Evolutionary conservation across 73 alveolate species (phyloP).

Genomic region (Symbiodinium natans): DNA sequence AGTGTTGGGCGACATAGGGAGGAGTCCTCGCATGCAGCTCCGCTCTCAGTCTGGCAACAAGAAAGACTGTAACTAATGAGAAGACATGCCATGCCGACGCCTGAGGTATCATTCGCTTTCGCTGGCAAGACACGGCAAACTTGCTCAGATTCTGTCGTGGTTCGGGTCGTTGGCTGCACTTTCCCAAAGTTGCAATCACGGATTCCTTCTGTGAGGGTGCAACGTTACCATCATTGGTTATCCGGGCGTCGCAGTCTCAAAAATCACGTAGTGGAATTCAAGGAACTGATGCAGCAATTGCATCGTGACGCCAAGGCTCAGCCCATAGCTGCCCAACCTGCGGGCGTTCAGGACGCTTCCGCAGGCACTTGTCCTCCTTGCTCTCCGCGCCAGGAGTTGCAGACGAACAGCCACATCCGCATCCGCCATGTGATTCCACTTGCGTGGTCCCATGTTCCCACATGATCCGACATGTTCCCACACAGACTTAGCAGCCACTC

Average conservation of each 20-base stretch:
- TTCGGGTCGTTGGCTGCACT: not conserved
- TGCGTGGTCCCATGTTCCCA: not conserved
- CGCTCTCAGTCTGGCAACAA: conserved; percentile 93
- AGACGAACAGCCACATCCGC: conserved; percentile 33
- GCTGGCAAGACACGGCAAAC: not conserved
- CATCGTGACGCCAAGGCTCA: conserved; percentile 4
- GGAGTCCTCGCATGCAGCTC: conserved; percentile 98
- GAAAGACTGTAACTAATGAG: too few relatives aligned
- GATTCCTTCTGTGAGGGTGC: not conserved
- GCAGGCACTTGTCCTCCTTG: not conserved
- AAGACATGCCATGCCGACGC: not conserved
- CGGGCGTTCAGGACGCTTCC: not conserved
- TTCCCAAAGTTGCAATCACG: conserved; percentile 5
- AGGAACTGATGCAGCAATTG: not conserved
- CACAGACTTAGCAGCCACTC: not conserved
- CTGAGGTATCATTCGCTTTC: not conserved
- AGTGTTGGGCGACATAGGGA: conserved; percentile 98
- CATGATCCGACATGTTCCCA: not conserved
- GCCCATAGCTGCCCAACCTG: conserved; percentile 14
- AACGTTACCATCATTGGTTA: not conserved
- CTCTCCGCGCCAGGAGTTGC: conserved; percentile 39
- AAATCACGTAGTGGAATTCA: not conserved
- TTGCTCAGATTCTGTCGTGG: too few relatives aligned
- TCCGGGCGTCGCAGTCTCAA: conserved; percentile 15
- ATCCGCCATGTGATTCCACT: conserved; percentile 31